A percentile compares a stretch with the other conserved stretches of the same genome.
phyloP scores from a whole-genome alignment of 306 rosid genomes.

The Hylodesmum podocarpum region DNA sequence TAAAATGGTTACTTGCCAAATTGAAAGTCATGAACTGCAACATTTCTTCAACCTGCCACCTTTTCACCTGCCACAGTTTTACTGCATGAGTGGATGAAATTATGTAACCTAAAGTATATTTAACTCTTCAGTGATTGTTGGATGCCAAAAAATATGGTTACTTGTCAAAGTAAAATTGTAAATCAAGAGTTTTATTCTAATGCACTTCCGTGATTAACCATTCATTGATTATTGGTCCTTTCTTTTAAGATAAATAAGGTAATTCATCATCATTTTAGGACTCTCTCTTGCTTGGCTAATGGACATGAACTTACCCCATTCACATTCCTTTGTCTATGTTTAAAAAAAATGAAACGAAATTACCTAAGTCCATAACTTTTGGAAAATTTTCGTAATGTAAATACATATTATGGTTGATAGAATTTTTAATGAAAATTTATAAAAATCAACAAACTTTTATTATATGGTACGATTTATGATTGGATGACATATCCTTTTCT shows the following conservation, averaged over 20 bases:
- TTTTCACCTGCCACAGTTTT: slow-evolving; percentile 3
- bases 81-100: not conserved
- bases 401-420: no score
- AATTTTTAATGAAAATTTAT: no score
- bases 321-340: not conserved
- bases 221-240: not conserved
- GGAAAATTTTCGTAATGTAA: not conserved
- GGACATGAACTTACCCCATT: not conserved
- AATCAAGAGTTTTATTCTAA: slow-evolving; percentile 1
- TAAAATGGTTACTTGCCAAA: slow-evolving; percentile 25
- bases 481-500: no score
- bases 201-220: slow-evolving; percentile 19
- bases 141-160: slow-evolving; percentile 13
- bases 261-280: not conserved
- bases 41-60: not conserved
- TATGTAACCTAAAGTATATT: not conserved
- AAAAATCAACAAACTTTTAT: no score
- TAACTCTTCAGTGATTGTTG: not conserved
- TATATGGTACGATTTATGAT: no score
- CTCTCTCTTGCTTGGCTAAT: not conserved
- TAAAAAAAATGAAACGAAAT: not conserved
- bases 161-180: slow-evolving; percentile 37
- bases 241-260: not conserved
- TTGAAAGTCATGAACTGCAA: not conserved
- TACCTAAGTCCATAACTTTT: not conserved